phyloP scores from a whole-genome alignment of 805 yeast species.

The Candida jianshihensis region DNA sequence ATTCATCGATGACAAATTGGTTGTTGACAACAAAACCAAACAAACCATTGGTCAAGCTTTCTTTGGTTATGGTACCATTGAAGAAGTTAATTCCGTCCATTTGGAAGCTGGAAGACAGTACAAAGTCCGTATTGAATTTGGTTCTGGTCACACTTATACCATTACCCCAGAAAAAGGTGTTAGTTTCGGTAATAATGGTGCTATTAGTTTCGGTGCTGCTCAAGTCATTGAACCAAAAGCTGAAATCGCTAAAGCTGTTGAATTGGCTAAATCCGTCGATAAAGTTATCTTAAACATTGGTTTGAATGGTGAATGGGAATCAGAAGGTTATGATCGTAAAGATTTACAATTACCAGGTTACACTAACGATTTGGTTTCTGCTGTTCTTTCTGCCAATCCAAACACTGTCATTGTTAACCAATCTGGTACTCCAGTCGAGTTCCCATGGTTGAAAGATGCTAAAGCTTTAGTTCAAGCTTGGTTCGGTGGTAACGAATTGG shows the following conservation, averaged over 20 bases:
- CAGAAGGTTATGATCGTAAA: slow-evolving; percentile 52
- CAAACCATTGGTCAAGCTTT: slow-evolving; percentile 45
- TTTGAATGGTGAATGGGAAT: slow-evolving; percentile 49
- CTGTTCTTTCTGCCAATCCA: slow-evolving; percentile 40
- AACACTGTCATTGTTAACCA: slow-evolving; percentile 50
- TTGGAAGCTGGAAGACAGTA: slow-evolving; percentile 40
- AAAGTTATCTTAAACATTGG: slow-evolving; percentile 49
- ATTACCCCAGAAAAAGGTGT: slow-evolving; percentile 9
- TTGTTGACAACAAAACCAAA: slow-evolving; percentile 49
- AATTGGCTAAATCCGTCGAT: slow-evolving; percentile 42
- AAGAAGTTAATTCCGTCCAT: slow-evolving; percentile 32
- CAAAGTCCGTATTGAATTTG: slow-evolving; percentile 42
- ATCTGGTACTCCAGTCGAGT: slow-evolving; percentile 55
- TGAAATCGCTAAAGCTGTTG: slow-evolving; percentile 37
- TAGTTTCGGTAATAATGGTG: slow-evolving; percentile 29
- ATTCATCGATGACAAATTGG: slow-evolving; percentile 42
- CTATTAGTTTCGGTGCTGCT: slow-evolving; percentile 27
- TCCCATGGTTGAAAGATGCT: slow-evolving; percentile 45
- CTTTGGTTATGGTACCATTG: slow-evolving; percentile 49
- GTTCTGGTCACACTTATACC: slow-evolving; percentile 37
- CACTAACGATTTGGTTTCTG: slow-evolving; percentile 40
- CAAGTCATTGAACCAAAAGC: slow-evolving; percentile 23
- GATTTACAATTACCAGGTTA: slow-evolving; percentile 45
- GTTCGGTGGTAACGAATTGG: slow-evolving; percentile 55
- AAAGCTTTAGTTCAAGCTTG: slow-evolving; percentile 46